These are phyloP conservation scores for Verticillium dahliae DNA, from an alignment of 2,329 filamentous ascomycete species.

Conservation along the genomic window DNA sequence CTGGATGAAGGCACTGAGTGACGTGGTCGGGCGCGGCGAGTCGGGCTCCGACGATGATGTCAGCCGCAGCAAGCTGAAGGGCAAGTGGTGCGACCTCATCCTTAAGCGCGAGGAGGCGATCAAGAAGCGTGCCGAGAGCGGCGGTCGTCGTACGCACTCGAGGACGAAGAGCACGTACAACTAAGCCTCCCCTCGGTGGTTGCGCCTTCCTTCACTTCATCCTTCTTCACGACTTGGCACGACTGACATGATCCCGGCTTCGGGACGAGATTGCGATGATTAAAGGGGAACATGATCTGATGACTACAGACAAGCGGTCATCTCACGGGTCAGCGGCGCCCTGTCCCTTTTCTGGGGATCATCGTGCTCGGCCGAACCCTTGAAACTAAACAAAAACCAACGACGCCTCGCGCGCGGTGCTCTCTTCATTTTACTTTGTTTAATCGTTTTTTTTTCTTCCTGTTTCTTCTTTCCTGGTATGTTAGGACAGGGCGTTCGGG, in stretches of 20 bases:
- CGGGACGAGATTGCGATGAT: background rate
- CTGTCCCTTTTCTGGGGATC: background rate
- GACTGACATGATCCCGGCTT: no score
- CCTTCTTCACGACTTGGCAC: background rate
- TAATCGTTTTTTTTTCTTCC: background rate
- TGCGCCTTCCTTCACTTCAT: background rate
- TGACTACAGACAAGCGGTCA: background rate
- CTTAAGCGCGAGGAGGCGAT: conserved; percentile 56
- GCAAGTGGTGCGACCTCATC: conserved; percentile 63
- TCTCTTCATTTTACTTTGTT: background rate
- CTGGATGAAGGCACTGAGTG: conserved; percentile 86
- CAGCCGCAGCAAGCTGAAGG: conserved; percentile 33
- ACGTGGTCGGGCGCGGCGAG: conserved; percentile 55
- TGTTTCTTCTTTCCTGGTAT: background rate
- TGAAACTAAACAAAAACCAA: background rate
- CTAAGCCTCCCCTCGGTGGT: conserved; percentile 20
- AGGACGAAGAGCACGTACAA: conserved; percentile 52
- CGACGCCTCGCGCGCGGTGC: background rate
- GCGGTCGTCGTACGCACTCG: conserved; percentile 43
- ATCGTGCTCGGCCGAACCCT: background rate
- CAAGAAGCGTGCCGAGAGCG: conserved; percentile 46
- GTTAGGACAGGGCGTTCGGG: background rate
- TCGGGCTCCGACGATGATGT: conserved; percentile 38
- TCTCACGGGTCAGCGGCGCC: background rate
- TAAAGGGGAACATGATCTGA: background rate